phyloP scores from a whole-genome alignment of 345 rosid species.

The Euclidium syriacum region DNA sequence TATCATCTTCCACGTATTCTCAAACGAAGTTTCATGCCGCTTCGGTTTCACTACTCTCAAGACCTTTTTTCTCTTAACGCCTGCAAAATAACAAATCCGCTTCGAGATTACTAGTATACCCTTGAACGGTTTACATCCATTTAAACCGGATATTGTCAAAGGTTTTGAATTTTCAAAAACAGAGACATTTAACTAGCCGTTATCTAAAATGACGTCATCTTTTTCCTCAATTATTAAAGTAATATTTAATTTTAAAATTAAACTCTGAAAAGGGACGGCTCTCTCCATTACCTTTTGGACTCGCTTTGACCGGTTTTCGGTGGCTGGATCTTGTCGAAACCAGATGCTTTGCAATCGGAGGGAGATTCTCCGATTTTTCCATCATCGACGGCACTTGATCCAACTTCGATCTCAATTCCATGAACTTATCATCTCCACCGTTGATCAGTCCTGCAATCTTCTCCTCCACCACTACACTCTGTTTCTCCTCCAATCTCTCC shows the following conservation, averaged over 20 bases:
- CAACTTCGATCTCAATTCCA: slow-evolving; percentile 30
- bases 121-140: neutral
- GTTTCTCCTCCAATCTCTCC: neutral
- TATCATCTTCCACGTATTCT: slow-evolving; percentile 8
- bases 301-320: slow-evolving; percentile 32
- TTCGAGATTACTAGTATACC: neutral
- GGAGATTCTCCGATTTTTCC: slow-evolving; percentile 24
- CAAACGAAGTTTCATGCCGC: neutral
- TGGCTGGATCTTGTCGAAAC: slow-evolving; percentile 14
- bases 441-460: neutral
- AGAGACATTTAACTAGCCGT: slow-evolving; percentile 7
- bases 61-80: neutral
- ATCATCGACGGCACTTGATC: slow-evolving; percentile 21
- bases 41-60: slow-evolving; percentile 24
- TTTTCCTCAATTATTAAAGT: neutral
- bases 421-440: slow-evolving; percentile 37
- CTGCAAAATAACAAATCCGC: neutral
- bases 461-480: neutral
- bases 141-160: neutral
- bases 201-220: slow-evolving; percentile 1
- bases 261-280: neutral
- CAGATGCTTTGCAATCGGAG: slow-evolving; percentile 46
- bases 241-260: neutral
- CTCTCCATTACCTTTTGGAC: slow-evolving; percentile 46
- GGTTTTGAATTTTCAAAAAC: slow-evolving; percentile 16